Base-by-base conservation (phyloP, 805 yeast genomes). In the Yarrowia hollandica region DNA sequence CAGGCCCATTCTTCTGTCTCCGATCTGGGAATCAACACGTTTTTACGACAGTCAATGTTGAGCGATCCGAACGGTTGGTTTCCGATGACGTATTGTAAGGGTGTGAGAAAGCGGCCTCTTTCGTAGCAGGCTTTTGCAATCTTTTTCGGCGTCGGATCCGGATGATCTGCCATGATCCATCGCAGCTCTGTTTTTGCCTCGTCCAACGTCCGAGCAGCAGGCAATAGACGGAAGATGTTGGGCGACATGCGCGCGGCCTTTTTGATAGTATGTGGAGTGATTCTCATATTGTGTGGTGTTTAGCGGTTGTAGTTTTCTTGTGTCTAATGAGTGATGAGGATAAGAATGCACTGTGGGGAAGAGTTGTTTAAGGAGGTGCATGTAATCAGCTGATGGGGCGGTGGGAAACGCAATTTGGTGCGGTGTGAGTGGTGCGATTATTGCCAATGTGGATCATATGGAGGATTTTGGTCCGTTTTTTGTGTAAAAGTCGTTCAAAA, bases 61-160 rank as follows among this genome's bases (percentile, higher is more conserved):
- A 52, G 26, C 12, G 58, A 26, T 5, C 58, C 58, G 35, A 52
- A 52, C 26, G 58, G 58, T 44, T 52, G 58, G 34, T 37, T 52
- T 14, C 58, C 58, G 18, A 52, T 35, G 5, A 52, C 44, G 26
- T 52, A 52, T 15, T 52, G 58, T 1, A 52, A 26, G 2, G 58
- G 58, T 4, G 21, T 37, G 9, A 14, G 23, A 6, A 3, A 33
- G n/a, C 26, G 12, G 9, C 44, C 44, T 19, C 58, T 16, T 12
- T 25, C 11, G 25, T 23, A 23, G 26, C 58, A 52, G 4, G 58
- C 58, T 10, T 14, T 12, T 5, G 44, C 44, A 15, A 52, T 52
- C 10, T 52, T 52, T 18, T 52, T 37, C n/a, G 58, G 58, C 1
- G 35, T 52, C 8, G 58, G 58, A 19, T 52, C 58, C 1, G 58